These are phyloP conservation scores for Stagonosporopsis rhizophila DNA, from an alignment of 2,329 filamentous ascomycete species.

Conservation along the genomic window DNA sequence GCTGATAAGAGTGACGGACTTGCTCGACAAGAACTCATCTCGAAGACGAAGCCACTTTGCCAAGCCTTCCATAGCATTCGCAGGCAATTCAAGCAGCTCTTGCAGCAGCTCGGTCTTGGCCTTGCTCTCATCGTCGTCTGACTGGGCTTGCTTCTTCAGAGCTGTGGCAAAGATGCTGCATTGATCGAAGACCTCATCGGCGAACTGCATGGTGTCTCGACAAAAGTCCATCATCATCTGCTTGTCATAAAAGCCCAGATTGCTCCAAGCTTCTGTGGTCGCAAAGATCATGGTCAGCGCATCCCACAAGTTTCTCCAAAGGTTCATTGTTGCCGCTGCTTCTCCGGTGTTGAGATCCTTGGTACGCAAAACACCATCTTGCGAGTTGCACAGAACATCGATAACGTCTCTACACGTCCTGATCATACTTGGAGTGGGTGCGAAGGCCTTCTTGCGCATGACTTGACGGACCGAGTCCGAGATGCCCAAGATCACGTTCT, in stretches of 20 bases:
- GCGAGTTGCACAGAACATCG: slow-evolving; percentile 68
- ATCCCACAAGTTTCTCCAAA: slow-evolving; percentile 88
- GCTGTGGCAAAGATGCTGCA: slow-evolving; percentile 83
- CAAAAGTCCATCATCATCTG: slow-evolving; percentile 88
- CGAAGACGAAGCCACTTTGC: slow-evolving; percentile 89
- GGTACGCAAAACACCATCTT: slow-evolving; percentile 67
- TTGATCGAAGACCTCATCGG: slow-evolving; percentile 82
- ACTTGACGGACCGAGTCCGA: slow-evolving; percentile 64
- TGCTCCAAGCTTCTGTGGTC: slow-evolving; percentile 84
- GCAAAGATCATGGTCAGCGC: slow-evolving; percentile 81
- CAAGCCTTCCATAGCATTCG: slow-evolving; percentile 70
- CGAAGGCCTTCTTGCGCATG: slow-evolving; percentile 64
- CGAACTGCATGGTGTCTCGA: slow-evolving; percentile 92
- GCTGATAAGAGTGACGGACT: slow-evolving; percentile 80
- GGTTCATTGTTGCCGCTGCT: slow-evolving; percentile 70
- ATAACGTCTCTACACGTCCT: slow-evolving; percentile 68
- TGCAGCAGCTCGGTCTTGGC: slow-evolving; percentile 52
- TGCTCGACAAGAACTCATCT: slow-evolving; percentile 83
- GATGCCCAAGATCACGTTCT: slow-evolving; percentile 63
- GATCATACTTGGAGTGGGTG: slow-evolving; percentile 66
- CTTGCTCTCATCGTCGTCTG: slow-evolving; percentile 45
- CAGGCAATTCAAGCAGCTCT: slow-evolving; percentile 69
- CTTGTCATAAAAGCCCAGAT: slow-evolving; percentile 70
- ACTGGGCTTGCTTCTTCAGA: slow-evolving; percentile 53
- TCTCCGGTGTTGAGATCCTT: slow-evolving; percentile 66